Percentiles rank a stretch among this genome's conserved stretches.
These are phyloP conservation scores for Kodamaea nitidulidarum DNA, from an alignment of 805 yeast species.

Conservation along the genomic window DNA sequence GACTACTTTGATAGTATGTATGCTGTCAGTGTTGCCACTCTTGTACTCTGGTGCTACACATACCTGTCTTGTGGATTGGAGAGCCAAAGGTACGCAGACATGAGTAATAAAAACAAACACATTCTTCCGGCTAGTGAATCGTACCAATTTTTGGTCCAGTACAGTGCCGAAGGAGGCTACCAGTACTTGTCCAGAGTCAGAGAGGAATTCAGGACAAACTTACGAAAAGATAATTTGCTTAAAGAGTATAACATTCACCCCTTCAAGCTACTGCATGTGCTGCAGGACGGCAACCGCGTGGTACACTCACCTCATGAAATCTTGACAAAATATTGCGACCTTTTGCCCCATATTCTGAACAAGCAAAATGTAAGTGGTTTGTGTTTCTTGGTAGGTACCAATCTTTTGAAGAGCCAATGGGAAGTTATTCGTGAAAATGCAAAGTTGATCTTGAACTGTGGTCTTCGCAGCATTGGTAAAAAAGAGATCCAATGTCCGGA, in stretches of 20 bases:
- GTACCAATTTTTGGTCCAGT: slow-evolving; percentile 24
- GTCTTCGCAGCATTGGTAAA: slow-evolving; percentile 38
- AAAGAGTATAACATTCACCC: slow-evolving; percentile 21
- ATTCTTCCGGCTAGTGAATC: slow-evolving; percentile 2
- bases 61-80: slow-evolving; percentile 32
- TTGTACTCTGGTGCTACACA: slow-evolving; percentile 40
- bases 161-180: slow-evolving; percentile 35
- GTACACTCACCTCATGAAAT: slow-evolving; percentile 23
- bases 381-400: slow-evolving; percentile 38
- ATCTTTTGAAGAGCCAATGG: slow-evolving; percentile 38
- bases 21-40: slow-evolving; percentile 34
- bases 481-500: slow-evolving; percentile 30
- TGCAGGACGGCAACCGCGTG: slow-evolving; percentile 8
- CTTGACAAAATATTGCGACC: slow-evolving; percentile 29
- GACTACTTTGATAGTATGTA: slow-evolving; percentile 36
- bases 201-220: slow-evolving; percentile 29
- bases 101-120: slow-evolving; percentile 12
- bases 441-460: slow-evolving; percentile 39
- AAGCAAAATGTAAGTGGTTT: slow-evolving; percentile 40
- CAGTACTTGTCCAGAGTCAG: slow-evolving; percentile 32
- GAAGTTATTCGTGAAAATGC: slow-evolving; percentile 41
- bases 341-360: slow-evolving; percentile 28
- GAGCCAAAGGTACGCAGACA: slow-evolving; percentile 19
- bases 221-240: slow-evolving; percentile 23
- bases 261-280: slow-evolving; percentile 13